Percentiles rank a stretch among this genome's conserved stretches.
Evolutionary conservation across 768 basidiomycete genomes (phyloP).

Genomic region (Mycena leptocephala): DNA sequence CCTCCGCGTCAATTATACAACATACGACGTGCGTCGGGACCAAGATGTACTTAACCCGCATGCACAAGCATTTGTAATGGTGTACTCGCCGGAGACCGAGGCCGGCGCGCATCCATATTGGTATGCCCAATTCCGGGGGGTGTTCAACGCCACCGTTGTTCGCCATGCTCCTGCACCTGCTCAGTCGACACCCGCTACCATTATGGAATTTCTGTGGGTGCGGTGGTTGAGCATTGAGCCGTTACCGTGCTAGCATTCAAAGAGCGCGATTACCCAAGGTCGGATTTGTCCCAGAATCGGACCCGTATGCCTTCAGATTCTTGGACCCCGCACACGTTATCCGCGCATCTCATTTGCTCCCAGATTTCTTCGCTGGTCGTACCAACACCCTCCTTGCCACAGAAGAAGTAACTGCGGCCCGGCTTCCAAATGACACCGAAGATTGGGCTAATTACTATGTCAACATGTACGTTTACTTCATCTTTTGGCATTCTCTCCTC

Average conservation of each 20-base stretch:
- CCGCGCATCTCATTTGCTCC: constrained; percentile 53
- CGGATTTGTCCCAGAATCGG: constrained; percentile 42
- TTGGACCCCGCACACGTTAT: constrained; percentile 54
- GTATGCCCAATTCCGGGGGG: constrained; percentile 44
- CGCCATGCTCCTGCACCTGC: constrained; percentile 26
- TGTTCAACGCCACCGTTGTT: constrained; percentile 41
- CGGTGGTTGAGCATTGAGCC: constrained; percentile 41
- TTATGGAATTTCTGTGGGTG: constrained; percentile 50
- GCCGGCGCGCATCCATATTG: constrained; percentile 35
- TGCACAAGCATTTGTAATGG: constrained; percentile 44
- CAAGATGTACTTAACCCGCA: constrained; percentile 52
- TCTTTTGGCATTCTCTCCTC: too few species aligned
- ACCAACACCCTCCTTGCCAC: constrained; percentile 33
- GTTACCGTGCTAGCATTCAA: constrained; percentile 33
- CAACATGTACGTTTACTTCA: constrained; percentile 44
- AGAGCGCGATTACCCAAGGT: constrained; percentile 44
- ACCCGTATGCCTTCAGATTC: constrained; percentile 54
- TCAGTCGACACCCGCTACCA: neutral
- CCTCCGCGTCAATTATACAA: constrained; percentile 54
- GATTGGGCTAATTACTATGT: constrained; percentile 52
- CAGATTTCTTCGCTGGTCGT: constrained; percentile 41
- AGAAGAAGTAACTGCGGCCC: constrained; percentile 29
- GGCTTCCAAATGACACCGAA: constrained; percentile 32
- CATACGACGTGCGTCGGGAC: constrained; percentile 51
- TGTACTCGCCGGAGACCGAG: constrained; percentile 26